A percentile compares a stretch with the other conserved stretches of the same genome.
These are phyloP conservation scores for Dichotomocladium elegans DNA, from an alignment of 371 early-diverging fungal genomes.

Conservation along the genomic window DNA sequence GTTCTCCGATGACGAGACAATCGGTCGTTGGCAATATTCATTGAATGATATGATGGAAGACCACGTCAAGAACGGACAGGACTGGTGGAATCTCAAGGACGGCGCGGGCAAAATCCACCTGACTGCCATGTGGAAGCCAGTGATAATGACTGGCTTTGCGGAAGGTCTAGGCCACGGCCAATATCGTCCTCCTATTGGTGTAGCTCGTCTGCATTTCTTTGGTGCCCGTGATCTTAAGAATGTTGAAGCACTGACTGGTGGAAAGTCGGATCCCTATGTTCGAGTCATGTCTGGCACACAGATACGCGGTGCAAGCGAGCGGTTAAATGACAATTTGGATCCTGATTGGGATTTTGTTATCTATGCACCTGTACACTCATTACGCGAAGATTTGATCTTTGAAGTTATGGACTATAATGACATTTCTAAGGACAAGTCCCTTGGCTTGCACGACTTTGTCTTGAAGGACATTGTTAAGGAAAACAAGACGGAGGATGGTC, in stretches of 20 bases:
- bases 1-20: constrained; percentile 22
- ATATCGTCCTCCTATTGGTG: constrained; percentile 71
- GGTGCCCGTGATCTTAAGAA: constrained; percentile 76
- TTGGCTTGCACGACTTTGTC: constrained; percentile 56
- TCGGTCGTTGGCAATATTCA: constrained; percentile 30
- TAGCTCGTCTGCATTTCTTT: constrained; percentile 70
- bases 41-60: constrained; percentile 29
- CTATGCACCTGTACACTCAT: constrained; percentile 66
- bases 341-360: constrained; percentile 83
- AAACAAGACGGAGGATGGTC: constrained; percentile 27
- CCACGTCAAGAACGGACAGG: constrained; percentile 32
- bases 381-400: constrained; percentile 66
- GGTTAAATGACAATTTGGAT: constrained; percentile 66
- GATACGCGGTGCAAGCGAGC: constrained; percentile 60
- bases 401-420: constrained; percentile 82
- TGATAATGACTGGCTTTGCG: constrained; percentile 47
- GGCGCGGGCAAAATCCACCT: constrained; percentile 50
- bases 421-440: constrained; percentile 59
- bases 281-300: constrained; percentile 62
- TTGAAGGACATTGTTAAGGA: constrained; percentile 40
- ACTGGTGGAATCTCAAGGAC: constrained; percentile 50
- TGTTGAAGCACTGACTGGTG: constrained; percentile 60
- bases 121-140: constrained; percentile 54
- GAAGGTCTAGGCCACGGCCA: constrained; percentile 36
- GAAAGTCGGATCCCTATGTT: constrained; percentile 87